A percentile compares a stretch with the other conserved stretches of the same genome.
Conservation (phyloP, 2,329 filamentous ascomycete species). For the Colletotrichum phormii region DNA sequence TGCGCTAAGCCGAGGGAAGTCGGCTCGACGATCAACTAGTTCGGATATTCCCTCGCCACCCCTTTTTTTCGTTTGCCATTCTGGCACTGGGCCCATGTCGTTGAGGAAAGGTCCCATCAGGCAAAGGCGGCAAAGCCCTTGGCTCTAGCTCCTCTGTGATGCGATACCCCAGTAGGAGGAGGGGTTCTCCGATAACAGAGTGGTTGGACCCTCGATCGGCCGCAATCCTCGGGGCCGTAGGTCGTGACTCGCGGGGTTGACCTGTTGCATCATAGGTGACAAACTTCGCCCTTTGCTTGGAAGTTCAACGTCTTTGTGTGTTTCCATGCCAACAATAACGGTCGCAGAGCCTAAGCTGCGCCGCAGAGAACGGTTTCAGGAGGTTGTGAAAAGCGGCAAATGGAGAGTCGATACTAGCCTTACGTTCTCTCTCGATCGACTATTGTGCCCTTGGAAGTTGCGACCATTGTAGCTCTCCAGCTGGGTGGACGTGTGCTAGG, state of each 20-base stretch:
- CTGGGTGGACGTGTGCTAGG: background rate
- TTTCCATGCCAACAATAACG: constrained; percentile 12
- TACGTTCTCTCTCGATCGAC: background rate
- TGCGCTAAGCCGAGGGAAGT: constrained; percentile 24
- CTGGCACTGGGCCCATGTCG: constrained; percentile 8
- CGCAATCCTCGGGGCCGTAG: constrained; percentile 27
- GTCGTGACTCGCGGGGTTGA: constrained; percentile 34
- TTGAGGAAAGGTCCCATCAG: constrained; percentile 19
- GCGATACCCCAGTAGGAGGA: constrained; percentile 19
- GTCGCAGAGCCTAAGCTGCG: constrained; percentile 7
- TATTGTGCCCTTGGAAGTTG: background rate
- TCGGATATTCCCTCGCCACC: constrained; percentile 32
- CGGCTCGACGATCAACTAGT: constrained; percentile 33
- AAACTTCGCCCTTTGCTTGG: background rate
- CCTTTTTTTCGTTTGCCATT: constrained; percentile 22
- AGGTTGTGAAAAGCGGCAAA: background rate
- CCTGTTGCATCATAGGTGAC: constrained; percentile 32
- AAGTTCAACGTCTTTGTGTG: constrained; percentile 4
- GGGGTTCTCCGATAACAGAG: constrained; percentile 26
- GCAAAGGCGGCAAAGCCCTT: constrained; percentile 35
- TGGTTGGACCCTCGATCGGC: constrained; percentile 34
- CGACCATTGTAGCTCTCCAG: background rate
- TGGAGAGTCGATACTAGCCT: background rate
- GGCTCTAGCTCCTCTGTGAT: constrained; percentile 15
- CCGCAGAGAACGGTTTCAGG: constrained; percentile 15